phyloP scores from a whole-genome alignment of 1,284 basidiomycete species.

The Lentinula novae-zelandiae region DNA sequence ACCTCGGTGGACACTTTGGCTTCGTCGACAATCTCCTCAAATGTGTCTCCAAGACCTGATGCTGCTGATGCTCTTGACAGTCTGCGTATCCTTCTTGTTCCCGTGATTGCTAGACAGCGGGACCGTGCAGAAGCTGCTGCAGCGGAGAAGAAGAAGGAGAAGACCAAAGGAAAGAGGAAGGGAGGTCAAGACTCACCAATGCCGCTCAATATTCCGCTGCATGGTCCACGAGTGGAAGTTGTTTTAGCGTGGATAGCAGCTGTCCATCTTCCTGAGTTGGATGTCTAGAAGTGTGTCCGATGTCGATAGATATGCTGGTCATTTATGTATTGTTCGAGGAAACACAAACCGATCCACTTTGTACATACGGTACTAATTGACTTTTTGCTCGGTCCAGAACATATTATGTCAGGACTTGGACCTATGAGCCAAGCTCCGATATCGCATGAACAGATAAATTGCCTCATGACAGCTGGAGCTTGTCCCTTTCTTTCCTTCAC shows the following conservation, averaged over 20 bases:
- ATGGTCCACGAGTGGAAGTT: constrained; percentile 79
- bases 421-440: neutral
- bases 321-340: neutral
- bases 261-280: constrained; percentile 70
- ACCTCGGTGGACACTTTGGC: constrained; percentile 1
- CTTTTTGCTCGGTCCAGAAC: neutral
- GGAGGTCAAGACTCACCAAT: constrained; percentile 27
- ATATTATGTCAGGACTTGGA: too few species aligned
- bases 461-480: neutral
- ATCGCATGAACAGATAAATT: neutral
- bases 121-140: constrained; percentile 48
- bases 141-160: constrained; percentile 24
- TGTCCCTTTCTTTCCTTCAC: neutral
- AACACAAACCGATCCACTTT: neutral
- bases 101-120: constrained; percentile 56
- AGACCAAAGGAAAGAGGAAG: neutral
- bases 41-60: constrained; percentile 19
- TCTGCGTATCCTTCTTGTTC: constrained; percentile 64
- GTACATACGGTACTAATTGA: neutral
- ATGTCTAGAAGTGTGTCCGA: constrained; percentile 23
- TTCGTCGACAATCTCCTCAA: constrained; percentile 9
- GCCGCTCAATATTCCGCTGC: constrained; percentile 75
- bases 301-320: neutral
- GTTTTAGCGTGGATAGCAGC: constrained; percentile 78
- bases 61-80: constrained; percentile 52